Percentiles rank a stretch among this genome's conserved stretches.
Evolutionary conservation across 345 rosid genomes (phyloP).

Genomic region (Salix viminalis): DNA sequence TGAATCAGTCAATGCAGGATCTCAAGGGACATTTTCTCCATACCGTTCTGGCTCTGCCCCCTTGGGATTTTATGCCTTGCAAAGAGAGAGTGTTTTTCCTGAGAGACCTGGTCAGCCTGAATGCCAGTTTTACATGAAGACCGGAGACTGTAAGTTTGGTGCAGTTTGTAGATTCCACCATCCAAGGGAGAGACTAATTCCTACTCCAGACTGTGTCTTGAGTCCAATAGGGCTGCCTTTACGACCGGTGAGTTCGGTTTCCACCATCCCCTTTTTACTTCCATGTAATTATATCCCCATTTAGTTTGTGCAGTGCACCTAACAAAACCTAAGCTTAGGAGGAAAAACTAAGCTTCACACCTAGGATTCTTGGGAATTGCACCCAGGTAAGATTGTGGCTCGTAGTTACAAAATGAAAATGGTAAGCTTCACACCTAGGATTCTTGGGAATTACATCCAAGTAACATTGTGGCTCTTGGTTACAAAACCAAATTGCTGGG

Average conservation of each 20-base stretch:
- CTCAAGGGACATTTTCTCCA: conserved; percentile 59
- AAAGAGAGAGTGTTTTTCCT: conserved; percentile 81
- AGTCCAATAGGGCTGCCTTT: conserved; percentile 90
- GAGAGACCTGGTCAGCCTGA: conserved; percentile 97
- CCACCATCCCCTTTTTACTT: neutral
- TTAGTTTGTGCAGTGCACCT: neutral
- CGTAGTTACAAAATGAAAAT: neutral
- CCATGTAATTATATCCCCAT: neutral
- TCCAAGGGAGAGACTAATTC: conserved; percentile 88
- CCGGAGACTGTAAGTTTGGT: conserved; percentile 97
- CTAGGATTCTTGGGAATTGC: neutral
- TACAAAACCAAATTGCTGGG: neutral
- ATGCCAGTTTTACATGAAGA: conserved; percentile 97
- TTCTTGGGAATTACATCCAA: neutral
- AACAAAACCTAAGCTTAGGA: neutral
- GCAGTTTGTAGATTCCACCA: conserved; percentile 94
- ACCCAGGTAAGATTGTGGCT: neutral
- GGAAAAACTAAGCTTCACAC: neutral
- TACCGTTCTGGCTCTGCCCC: conserved; percentile 61
- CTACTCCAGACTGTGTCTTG: conserved; percentile 85
- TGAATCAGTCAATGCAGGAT: conserved; percentile 51
- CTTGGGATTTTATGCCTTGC: conserved; percentile 69
- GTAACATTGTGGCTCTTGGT: neutral
- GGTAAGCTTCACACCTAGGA: neutral
- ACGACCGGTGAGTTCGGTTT: conserved; percentile 68